Evolutionary conservation across 805 yeast genomes (phyloP).

Genomic region (Grigorovia jiainica): DNA sequence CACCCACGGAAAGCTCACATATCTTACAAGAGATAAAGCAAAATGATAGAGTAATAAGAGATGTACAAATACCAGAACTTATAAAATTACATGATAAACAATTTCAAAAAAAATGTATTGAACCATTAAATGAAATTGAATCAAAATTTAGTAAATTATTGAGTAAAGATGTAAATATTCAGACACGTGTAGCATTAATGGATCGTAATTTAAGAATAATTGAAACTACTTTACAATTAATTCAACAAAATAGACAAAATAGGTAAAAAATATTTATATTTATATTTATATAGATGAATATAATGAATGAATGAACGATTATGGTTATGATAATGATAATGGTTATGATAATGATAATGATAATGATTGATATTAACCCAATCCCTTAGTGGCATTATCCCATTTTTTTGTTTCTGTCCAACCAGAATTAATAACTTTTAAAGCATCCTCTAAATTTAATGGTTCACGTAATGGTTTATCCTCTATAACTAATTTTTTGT

Average conservation of each 20-base stretch:
- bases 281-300: not conserved
- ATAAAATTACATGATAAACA: conserved; percentile 21
- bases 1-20: conserved; percentile 8
- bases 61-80: conserved; percentile 20
- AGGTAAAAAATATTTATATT: conserved; percentile 1
- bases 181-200: conserved; percentile 52
- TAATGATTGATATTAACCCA: too few species aligned
- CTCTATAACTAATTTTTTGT: conserved; percentile 59
- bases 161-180: conserved; percentile 32
- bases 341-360: not conserved
- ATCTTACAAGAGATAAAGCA: conserved; percentile 19
- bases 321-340: not conserved
- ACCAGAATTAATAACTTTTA: conserved; percentile 68
- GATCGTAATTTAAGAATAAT: conserved; percentile 67
- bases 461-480: conserved; percentile 59
- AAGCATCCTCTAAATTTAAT: conserved; percentile 63
- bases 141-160: conserved; percentile 11
- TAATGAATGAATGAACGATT: not conserved
- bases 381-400: conserved; percentile 39
- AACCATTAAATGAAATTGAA: conserved; percentile 16
- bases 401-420: conserved; percentile 76
- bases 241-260: conserved; percentile 13
- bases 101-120: conserved; percentile 18
- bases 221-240: conserved; percentile 42
- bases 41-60: conserved; percentile 19